Base-by-base conservation (phyloP, 495 filamentous ascomycete species). In the Cairneyella variabilis region DNA sequence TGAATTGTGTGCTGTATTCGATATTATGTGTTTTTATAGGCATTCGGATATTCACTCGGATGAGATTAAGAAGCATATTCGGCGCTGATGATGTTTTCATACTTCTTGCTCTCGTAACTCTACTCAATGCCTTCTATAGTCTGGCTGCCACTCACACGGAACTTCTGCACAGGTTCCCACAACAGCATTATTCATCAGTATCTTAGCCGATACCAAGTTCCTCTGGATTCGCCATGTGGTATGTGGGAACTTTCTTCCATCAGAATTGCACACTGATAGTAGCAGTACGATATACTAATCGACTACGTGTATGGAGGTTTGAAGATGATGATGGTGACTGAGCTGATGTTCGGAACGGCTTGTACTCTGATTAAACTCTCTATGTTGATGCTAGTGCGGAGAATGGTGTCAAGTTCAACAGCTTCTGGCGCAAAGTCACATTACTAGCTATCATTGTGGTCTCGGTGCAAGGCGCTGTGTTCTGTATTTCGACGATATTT, bases 191-290 rank as follows among this genome's bases (percentile, higher is more conserved):
- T 71, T 67, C 5, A 57, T 74, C 10, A 73, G 70, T 0, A 21
- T 78, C 8, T 66, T 72, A 21, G 69, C 68, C 0, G 69, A 74
- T 34, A 27, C 64, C 0, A 22, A 43, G n/a, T 77, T 73, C 52
- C 75, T 76, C 22, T 80, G 77, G 78, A 72, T 77, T 48, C 69
- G 79, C 21, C 83, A 84, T 62, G 77, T 84, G 16, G 55, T 68
- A 27, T 58, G 64, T n/a, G n/a, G n/a, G n/a, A n/a, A n/a, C n/a
- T n/a, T n/a, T n/a, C n/a, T n/a, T n/a, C n/a, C n/a, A n/a, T n/a
- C n/a, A n/a, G n/a, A n/a, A n/a, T n/a, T n/a, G n/a, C n/a, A n/a
- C n/a, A n/a, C n/a, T n/a, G n/a, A n/a, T n/a, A n/a, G n/a, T n/a
- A n/a, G n/a, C n/a, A 57, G 54, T 57, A 41, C 10, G 58, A 61